Evolutionary conservation across 805 yeast genomes (phyloP), one percentile per base, ranked within the genome.

Genomic region (Starmerella vitae): DNA sequence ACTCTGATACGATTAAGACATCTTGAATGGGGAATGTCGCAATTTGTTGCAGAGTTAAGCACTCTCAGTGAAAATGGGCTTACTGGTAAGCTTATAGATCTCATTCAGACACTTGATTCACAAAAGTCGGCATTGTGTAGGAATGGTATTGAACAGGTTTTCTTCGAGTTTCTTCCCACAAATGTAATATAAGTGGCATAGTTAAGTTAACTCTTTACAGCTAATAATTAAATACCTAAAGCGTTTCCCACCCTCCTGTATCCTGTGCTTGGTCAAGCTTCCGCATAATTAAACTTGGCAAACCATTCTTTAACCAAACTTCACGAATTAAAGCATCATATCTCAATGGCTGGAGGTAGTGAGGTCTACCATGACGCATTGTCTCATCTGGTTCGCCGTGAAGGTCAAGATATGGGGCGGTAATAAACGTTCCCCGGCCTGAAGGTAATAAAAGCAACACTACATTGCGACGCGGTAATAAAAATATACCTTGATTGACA

Each of bases 221-320:
- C n/a, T n/a, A n/a, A n/a, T n/a, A n/a, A n/a, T n/a, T 9, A n/a
- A 15, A 4, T 5, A 3, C 3, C 36, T 27, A 83, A 45, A 80
- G 62, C 1, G 91, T 81, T 50, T 80, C 91, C 98, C 98, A 88
- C 0, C 98, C 98, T 7, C 98, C 98, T 28, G 78, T 72, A 57
- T 88, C 97, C 25, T 78, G 60, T 6, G 70, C 71, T 29, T 78
- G 74, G 50, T 88, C 97, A 13, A 88, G 66, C 47, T 76, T 75
- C 46, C 97, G 66, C 1, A 84, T 85, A 25, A 86, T 76, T 33
- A 68, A 66, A 49, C 82, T 83, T 3, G 83, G 78, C 3, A 83
- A 64, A 53, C 80, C 81, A 53, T 84, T 86, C 40, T 72, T 77
- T 15, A 86, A 63, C 86, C 96, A 79, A 31, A 83, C 62, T 25